These are phyloP conservation scores for Ilex asprella DNA, from an alignment of 257 asterid species.

Conservation along the genomic window DNA sequence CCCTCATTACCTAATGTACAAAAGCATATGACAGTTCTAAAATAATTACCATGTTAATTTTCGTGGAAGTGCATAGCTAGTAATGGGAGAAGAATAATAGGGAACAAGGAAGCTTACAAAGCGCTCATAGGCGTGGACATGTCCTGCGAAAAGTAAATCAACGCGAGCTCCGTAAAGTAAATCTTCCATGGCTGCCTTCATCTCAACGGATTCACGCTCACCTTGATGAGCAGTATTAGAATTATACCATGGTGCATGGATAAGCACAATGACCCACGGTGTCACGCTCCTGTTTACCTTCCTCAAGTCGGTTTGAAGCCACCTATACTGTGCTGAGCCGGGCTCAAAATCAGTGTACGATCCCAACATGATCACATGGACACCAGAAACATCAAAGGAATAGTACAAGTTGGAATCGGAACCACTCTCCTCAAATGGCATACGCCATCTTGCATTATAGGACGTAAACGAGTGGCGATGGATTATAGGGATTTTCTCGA, in stretches of 20 bases:
- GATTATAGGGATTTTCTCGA: constrained; percentile 37
- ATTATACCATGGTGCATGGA: constrained; percentile 92
- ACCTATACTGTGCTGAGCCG: constrained; percentile 48
- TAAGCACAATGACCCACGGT: constrained; percentile 60
- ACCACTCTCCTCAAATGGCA: constrained; percentile 72
- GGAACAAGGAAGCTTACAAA: constrained; percentile 44
- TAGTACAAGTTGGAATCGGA: constrained; percentile 71
- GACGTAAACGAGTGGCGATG: constrained; percentile 33
- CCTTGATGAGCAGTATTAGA: constrained; percentile 71
- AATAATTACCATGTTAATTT: not conserved
- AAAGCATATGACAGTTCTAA: too few species aligned
- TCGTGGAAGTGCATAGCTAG: not conserved
- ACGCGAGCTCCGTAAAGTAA: constrained; percentile 53
- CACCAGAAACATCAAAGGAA: constrained; percentile 67
- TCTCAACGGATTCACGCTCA: constrained; percentile 40
- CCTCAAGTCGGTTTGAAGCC: constrained; percentile 52
- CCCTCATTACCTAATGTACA: too few species aligned
- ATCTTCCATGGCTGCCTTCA: constrained; percentile 68
- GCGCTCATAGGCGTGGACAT: constrained; percentile 90
- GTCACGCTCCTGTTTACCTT: constrained; percentile 51
- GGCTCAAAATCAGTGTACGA: constrained; percentile 60
- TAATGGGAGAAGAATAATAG: too few species aligned
- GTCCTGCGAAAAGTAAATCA: constrained; percentile 72
- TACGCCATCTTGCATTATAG: constrained; percentile 75
- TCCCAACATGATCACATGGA: constrained; percentile 73